These are phyloP conservation scores for Pyrenula massariospora DNA, from an alignment of 495 filamentous ascomycete genomes.

Conservation along the genomic window DNA sequence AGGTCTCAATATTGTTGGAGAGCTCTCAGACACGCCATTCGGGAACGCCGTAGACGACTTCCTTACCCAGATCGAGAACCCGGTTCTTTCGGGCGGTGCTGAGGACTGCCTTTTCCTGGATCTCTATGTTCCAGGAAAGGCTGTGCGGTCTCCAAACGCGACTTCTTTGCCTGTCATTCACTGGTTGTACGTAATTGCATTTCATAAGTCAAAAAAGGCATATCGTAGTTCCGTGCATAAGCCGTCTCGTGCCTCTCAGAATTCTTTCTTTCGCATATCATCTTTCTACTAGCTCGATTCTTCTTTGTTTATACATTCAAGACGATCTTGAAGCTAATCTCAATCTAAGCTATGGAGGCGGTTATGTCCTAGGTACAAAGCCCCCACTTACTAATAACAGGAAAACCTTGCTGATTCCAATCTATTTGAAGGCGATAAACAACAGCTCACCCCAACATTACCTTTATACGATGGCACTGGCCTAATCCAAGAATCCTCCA, in stretches of 20 bases:
- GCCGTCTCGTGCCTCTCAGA: background rate
- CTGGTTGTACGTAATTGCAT: conserved; percentile 20
- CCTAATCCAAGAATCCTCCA: conserved; percentile 17
- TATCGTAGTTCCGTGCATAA: background rate
- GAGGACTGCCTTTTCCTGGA: conserved; percentile 33
- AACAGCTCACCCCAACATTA: background rate
- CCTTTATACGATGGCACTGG: conserved; percentile 7
- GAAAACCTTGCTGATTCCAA: background rate
- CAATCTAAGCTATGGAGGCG: background rate
- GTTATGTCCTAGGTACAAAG: background rate
- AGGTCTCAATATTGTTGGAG: background rate
- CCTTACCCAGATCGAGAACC: background rate
- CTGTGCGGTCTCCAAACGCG: conserved; percentile 8
- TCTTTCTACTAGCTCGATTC: background rate
- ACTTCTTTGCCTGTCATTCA: conserved; percentile 14
- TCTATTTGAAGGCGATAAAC: background rate
- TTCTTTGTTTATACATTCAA: no score
- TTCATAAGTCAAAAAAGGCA: background rate
- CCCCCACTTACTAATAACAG: no score
- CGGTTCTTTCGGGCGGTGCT: background rate
- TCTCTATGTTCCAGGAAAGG: conserved; percentile 25
- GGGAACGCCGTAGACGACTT: conserved; percentile 1
- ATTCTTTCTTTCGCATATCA: background rate
- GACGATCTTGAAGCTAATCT: background rate
- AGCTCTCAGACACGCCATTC: conserved; percentile 11